Percentiles rank a stretch among this genome's conserved stretches.
These are phyloP conservation scores for Penicillium nordicum DNA, from an alignment of 2,329 filamentous ascomycete species.

Conservation along the genomic window DNA sequence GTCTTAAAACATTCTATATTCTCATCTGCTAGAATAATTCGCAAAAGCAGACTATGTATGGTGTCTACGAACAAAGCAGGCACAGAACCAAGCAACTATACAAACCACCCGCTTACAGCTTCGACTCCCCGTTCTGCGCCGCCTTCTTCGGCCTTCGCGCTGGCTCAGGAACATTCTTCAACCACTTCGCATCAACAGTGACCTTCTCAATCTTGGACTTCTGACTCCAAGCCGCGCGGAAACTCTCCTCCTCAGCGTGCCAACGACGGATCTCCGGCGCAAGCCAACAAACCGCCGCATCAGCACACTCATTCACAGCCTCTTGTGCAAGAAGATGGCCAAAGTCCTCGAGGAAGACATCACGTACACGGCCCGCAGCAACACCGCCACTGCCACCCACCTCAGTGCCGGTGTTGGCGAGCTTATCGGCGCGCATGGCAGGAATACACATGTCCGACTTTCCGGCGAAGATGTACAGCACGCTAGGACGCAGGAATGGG, in stretches of 20 bases:
- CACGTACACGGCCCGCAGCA: constrained; percentile 65
- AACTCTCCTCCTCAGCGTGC: constrained; percentile 56
- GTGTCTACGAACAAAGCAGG: neutral
- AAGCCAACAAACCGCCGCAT: constrained; percentile 57
- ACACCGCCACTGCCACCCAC: constrained; percentile 49
- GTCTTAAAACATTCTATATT: neutral
- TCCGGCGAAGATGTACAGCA: constrained; percentile 46
- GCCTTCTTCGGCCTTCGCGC: constrained; percentile 27
- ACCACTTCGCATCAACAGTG: constrained; percentile 55
- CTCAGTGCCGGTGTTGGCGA: constrained; percentile 39
- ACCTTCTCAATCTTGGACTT: constrained; percentile 54
- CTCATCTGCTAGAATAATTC: neutral
- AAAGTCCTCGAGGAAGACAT: constrained; percentile 60
- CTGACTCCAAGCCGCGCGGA: constrained; percentile 53
- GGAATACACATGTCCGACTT: constrained; percentile 43
- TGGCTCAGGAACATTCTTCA: constrained; percentile 38
- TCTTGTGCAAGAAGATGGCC: constrained; percentile 88
- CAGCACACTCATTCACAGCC: constrained; percentile 63
- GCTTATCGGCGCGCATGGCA: constrained; percentile 40
- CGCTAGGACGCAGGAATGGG: constrained; percentile 45
- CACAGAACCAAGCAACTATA: neutral
- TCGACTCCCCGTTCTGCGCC: constrained; percentile 18
- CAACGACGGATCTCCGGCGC: constrained; percentile 56
- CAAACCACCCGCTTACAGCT: constrained; percentile 21
- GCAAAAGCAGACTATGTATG: neutral